These are phyloP conservation scores for Cryptococcus sp. DNA, from an alignment of 1,284 basidiomycete species.

Conservation along the genomic window DNA sequence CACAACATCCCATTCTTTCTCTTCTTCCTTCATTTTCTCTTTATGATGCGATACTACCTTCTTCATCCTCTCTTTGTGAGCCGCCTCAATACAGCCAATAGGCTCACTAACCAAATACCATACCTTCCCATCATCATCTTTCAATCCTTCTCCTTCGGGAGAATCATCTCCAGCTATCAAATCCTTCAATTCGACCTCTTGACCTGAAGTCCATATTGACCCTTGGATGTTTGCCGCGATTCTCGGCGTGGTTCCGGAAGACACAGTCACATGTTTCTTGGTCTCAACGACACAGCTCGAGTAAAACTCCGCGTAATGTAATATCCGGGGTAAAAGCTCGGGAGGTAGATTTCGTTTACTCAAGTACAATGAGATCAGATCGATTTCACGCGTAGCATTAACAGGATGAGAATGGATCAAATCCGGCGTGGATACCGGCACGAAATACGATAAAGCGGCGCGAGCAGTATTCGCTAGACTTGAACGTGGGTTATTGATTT, in stretches of 20 bases:
- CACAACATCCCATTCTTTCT: background rate
- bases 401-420: conserved; percentile 15
- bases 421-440: conserved; percentile 6
- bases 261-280: conserved; percentile 16
- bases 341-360: conserved; percentile 13
- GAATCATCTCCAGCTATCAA: background rate
- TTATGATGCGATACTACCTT: background rate
- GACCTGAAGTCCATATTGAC: conserved; percentile 17
- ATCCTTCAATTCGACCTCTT: conserved; percentile 20
- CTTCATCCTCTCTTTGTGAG: background rate
- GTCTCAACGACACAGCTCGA: conserved; percentile 15
- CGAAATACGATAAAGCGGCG: conserved; percentile 19
- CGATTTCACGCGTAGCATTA: conserved; percentile 6
- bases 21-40: background rate
- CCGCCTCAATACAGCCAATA: conserved; percentile 21
- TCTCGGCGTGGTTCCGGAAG: conserved; percentile 13
- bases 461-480: background rate
- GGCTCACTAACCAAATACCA: conserved; percentile 31
- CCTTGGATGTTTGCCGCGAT: background rate
- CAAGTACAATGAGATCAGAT: conserved; percentile 10
- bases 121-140: conserved; percentile 18
- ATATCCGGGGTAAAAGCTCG: conserved; percentile 25
- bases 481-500: background rate
- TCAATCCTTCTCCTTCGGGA: conserved; percentile 14
- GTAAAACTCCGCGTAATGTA: conserved; percentile 29